These are phyloP conservation scores for Piper betle DNA, from an alignment of 164 flowering plant species.

Conservation along the genomic window DNA sequence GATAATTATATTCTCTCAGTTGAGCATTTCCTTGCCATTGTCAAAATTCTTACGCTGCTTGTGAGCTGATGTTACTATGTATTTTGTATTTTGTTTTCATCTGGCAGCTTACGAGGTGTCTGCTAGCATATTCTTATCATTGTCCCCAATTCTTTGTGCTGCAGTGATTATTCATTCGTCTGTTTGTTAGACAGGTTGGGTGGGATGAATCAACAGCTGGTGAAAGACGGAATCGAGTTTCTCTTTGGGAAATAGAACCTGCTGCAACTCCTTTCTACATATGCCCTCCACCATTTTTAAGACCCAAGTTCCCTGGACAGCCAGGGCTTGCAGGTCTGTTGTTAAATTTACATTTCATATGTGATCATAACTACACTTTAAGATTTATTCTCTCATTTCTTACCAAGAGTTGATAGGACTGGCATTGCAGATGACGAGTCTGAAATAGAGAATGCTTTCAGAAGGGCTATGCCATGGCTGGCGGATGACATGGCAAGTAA, in stretches of 20 bases:
- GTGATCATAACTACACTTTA: background rate
- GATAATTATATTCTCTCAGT: background rate
- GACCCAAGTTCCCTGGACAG: conserved; percentile 71
- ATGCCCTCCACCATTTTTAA: conserved; percentile 78
- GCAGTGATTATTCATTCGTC: conserved; percentile 1
- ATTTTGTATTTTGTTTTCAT: too few relatives aligned
- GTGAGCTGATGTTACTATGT: background rate
- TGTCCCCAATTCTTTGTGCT: background rate
- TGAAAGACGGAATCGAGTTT: conserved; percentile 75
- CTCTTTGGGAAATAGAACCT: conserved; percentile 94
- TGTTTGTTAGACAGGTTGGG: conserved; percentile 47
- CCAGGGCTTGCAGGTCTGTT: conserved; percentile 57
- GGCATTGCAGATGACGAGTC: conserved; percentile 63
- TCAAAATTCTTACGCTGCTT: background rate
- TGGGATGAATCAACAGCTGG: conserved; percentile 99
- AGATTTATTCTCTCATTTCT: conserved; percentile 1
- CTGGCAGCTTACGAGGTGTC: background rate
- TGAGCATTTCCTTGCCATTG: background rate
- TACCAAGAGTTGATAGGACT: conserved; percentile 12
- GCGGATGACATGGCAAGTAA: conserved; percentile 72
- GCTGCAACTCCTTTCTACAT: conserved; percentile 84
- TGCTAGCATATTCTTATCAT: background rate
- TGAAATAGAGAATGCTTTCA: conserved; percentile 67
- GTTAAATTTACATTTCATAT: too few relatives aligned
- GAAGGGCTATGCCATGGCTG: conserved; percentile 93